A percentile compares a stretch with the other conserved stretches of the same genome.
phyloP scores from a whole-genome alignment of 306 rosid species.

The Prunus mume region DNA sequence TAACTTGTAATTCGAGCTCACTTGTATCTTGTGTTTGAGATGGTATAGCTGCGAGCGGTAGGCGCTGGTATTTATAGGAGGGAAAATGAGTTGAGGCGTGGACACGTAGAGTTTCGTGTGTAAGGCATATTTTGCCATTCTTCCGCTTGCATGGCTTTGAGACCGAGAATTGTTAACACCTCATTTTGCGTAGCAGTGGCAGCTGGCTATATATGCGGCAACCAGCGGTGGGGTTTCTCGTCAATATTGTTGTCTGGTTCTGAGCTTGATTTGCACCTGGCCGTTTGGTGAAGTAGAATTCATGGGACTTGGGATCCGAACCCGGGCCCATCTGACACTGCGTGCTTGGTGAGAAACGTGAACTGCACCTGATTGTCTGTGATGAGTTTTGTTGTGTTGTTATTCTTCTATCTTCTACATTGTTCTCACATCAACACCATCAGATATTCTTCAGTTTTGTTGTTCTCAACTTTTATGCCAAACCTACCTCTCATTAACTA shows the following conservation, averaged over 20 bases:
- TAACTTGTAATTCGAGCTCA: background rate
- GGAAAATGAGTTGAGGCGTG: background rate
- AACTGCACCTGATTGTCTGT: too few relatives aligned
- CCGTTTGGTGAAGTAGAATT: too few relatives aligned
- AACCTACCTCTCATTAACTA: too few relatives aligned
- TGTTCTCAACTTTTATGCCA: too few relatives aligned
- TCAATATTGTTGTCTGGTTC: background rate
- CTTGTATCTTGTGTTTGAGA: too few relatives aligned
- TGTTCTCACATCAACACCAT: too few relatives aligned
- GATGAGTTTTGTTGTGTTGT: too few relatives aligned
- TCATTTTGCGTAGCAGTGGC: background rate
- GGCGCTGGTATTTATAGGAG: background rate
- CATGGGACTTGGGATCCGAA: too few relatives aligned
- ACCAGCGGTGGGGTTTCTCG: background rate
- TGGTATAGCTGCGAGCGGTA: constrained; percentile 7
- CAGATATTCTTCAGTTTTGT: too few relatives aligned
- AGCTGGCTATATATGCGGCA: constrained; percentile 7
- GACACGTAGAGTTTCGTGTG: constrained; percentile 9
- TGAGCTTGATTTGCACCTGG: background rate
- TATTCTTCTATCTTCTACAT: too few relatives aligned
- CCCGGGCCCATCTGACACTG: too few relatives aligned
- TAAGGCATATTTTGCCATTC: constrained; percentile 15
- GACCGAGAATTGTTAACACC: constrained; percentile 3
- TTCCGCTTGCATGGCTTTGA: constrained; percentile 25
- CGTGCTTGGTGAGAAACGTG: too few relatives aligned